Evolutionary conservation across 2,329 filamentous ascomycete genomes (phyloP), one percentile per base, ranked within the genome.

Genomic region (Pseudocercospora eumusae): DNA sequence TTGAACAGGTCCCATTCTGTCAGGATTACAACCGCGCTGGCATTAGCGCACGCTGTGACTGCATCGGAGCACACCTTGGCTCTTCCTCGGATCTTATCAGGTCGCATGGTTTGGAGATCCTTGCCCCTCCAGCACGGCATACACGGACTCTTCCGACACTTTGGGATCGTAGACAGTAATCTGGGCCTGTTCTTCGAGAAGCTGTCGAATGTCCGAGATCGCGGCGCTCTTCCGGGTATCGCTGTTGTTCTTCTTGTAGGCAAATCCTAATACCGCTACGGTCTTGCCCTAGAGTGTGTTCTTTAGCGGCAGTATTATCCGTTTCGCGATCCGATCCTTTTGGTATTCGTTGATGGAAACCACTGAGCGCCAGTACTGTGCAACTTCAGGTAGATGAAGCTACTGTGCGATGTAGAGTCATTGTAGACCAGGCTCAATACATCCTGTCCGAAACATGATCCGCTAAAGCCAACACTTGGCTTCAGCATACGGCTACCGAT

Each of bases 361-460:
- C 1, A 93, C 88, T 60, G 86, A 82, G 62, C 81, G 80, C 90
- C 89, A 93, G 78, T 92, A 93, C 66, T 86, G 82, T 44, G 86
- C 88, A 0, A 92, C 88, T 69, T 92, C 88, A 4, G 83, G 81
- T 11, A 92, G 79, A 56, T 87, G 84, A 60, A 91, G 80, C 2
- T 83, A 85, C 68, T 90, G 86, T n/a, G 89, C 86, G 23, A 92
- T n/a, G n/a, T n/a, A n/a, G n/a, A n/a, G n/a, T n/a, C n/a, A n/a
- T n/a, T 80, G 75, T 92, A 92, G 23, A 87, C 84, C 40, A 93
- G 78, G 74, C 84, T 89, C 52, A 90, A 80, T 47, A 92, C 84
- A 71, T 93, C 90, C 76, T 93, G 93, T 75, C 88, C 86, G 80
- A 93, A 92, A 76, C 90, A 93, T 64, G 86, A 89, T 23, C 90